Percentiles rank a stretch among this genome's conserved stretches.
phyloP scores from a whole-genome alignment of 176 grass and related monocot species.

The Metroxylon sagu region DNA sequence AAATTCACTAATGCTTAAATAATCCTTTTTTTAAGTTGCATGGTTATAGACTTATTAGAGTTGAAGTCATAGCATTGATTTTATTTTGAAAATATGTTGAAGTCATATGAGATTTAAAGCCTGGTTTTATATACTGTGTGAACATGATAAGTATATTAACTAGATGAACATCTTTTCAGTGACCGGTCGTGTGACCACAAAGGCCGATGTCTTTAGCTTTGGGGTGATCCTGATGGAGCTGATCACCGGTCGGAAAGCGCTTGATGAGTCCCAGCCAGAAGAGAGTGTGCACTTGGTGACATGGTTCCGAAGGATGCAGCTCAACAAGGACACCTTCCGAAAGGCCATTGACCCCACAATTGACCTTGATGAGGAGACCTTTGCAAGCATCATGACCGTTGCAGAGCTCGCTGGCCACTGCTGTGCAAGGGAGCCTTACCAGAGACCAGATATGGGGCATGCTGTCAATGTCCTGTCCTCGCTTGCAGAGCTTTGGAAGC shows the following conservation, averaged over 20 bases:
- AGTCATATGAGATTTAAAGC: no score
- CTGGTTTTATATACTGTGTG: no score
- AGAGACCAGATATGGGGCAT: constrained; percentile 86
- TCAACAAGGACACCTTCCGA: constrained; percentile 60
- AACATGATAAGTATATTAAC: background rate
- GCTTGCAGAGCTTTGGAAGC: constrained; percentile 80
- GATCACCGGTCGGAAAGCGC: constrained; percentile 72
- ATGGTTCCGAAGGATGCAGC: constrained; percentile 87
- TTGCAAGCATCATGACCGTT: constrained; percentile 68
- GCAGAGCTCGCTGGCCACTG: constrained; percentile 86
- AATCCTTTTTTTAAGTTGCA: no score
- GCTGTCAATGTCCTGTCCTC: constrained; percentile 84
- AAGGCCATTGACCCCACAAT: constrained; percentile 61
- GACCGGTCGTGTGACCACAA: constrained; percentile 91
- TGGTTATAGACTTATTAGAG: background rate
- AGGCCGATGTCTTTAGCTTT: constrained; percentile 93
- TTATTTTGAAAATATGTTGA: no score
- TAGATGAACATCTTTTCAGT: constrained; percentile 36
- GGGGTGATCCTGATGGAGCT: constrained; percentile 97
- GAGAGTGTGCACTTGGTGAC: constrained; percentile 93
- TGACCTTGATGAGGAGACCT: constrained; percentile 67
- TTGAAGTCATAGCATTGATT: background rate
- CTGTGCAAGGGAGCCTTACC: constrained; percentile 69
- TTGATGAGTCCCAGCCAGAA: constrained; percentile 77
- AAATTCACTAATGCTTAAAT: no score